A percentile compares a stretch with the other conserved stretches of the same genome.
These are phyloP conservation scores for Trametes elegans DNA, from an alignment of 768 basidiomycete genomes.

Conservation along the genomic window DNA sequence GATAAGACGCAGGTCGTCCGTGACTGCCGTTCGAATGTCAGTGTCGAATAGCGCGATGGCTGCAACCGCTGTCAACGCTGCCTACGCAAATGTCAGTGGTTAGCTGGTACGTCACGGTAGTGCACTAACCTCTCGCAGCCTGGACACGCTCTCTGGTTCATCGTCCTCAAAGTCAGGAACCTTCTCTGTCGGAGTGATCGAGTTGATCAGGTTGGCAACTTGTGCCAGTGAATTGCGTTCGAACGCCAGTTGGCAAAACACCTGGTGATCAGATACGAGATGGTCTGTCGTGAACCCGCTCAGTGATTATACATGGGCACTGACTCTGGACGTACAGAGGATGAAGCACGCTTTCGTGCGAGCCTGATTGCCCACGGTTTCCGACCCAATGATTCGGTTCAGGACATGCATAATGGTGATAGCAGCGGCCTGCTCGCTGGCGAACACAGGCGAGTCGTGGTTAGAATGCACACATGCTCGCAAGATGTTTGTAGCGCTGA, in stretches of 20 bases:
- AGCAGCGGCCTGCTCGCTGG: slow-evolving; percentile 44
- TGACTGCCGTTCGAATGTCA: slow-evolving; percentile 66
- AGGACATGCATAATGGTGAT: slow-evolving; percentile 70
- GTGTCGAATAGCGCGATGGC: slow-evolving; percentile 71
- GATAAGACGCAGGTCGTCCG: slow-evolving; percentile 56
- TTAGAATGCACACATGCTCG: slow-evolving; percentile 44
- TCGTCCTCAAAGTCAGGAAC: slow-evolving; percentile 61
- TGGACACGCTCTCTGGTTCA: slow-evolving; percentile 56
- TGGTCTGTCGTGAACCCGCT: slow-evolving; percentile 40
- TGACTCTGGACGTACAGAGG: slow-evolving; percentile 49
- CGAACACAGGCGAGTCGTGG: slow-evolving; percentile 21
- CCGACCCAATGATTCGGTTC: slow-evolving; percentile 52
- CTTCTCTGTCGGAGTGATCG: slow-evolving; percentile 50
- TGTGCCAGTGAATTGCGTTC: slow-evolving; percentile 66
- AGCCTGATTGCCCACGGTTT: slow-evolving; percentile 39
- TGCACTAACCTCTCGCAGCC: slow-evolving; percentile 64
- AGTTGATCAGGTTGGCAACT: slow-evolving; percentile 49
- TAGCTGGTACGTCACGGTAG: no score
- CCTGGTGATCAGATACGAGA: slow-evolving; percentile 68
- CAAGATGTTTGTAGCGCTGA: slow-evolving; percentile 59
- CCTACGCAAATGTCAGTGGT: no score
- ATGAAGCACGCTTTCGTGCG: slow-evolving; percentile 74
- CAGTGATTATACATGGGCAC: neutral
- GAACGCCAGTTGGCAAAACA: slow-evolving; percentile 63
- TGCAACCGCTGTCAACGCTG: slow-evolving; percentile 70